Percentiles rank a stretch among this genome's conserved stretches.
phyloP scores from a whole-genome alignment of 176 grass and related monocot genomes.

The Elymus sibiricus region DNA sequence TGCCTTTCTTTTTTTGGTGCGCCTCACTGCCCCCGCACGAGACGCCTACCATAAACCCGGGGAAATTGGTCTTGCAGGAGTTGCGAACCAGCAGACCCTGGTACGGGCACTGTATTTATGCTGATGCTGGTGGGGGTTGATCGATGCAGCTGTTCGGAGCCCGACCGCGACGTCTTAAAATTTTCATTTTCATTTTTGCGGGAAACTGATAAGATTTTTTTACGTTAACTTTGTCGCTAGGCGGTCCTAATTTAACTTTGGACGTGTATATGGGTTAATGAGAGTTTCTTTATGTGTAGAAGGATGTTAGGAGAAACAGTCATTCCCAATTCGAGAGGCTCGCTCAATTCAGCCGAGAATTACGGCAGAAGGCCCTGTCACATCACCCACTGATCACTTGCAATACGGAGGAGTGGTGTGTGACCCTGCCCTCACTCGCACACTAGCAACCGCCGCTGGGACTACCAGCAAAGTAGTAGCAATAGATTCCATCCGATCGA shows the following conservation, averaged over 20 bases:
- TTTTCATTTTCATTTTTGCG: too few species aligned
- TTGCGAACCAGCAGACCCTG: background rate
- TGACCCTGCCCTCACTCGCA: conserved; percentile 27
- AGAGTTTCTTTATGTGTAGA: background rate
- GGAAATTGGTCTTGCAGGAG: background rate
- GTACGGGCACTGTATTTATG: conserved; percentile 1
- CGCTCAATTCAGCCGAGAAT: too few species aligned
- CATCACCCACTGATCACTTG: background rate
- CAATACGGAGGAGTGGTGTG: background rate
- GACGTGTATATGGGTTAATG: too few species aligned
- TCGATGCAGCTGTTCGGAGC: background rate
- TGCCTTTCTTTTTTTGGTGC: conserved; percentile 20
- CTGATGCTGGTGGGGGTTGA: background rate
- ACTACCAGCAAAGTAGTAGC: background rate
- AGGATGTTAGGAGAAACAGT: background rate
- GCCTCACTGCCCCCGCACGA: background rate
- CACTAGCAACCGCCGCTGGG: background rate
- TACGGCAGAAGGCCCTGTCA: background rate
- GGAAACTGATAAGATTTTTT: background rate
- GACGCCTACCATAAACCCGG: background rate
- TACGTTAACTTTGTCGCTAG: background rate
- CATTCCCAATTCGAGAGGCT: background rate
- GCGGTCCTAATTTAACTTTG: background rate
- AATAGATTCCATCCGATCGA: conserved; percentile 1
- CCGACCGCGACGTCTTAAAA: background rate